Conservation (phyloP, 371 early-diverging fungal species). For the Capillidium rhysosporum region DNA sequence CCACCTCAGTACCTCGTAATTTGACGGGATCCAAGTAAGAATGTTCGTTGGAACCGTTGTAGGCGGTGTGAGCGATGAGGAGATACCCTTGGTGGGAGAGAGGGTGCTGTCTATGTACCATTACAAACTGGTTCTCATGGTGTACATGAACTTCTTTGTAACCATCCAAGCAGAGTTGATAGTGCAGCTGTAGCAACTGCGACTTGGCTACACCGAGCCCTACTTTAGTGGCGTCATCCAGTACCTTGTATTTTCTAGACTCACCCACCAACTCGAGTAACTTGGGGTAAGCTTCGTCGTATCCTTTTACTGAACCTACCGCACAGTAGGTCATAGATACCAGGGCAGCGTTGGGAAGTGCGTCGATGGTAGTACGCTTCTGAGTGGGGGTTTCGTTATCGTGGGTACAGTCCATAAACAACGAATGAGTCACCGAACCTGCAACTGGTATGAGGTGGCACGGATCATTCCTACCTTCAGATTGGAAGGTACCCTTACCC, state of each 20-base stretch:
- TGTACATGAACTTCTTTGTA: constrained; percentile 84
- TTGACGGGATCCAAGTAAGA: constrained; percentile 21
- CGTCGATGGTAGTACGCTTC: constrained; percentile 62
- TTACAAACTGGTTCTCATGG: constrained; percentile 71
- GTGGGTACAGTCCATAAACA: constrained; percentile 97
- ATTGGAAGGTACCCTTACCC: constrained; percentile 7
- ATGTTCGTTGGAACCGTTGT: constrained; percentile 17
- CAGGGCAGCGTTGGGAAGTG: constrained; percentile 76
- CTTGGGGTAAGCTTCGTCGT: constrained; percentile 78
- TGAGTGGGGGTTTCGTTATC: constrained; percentile 93
- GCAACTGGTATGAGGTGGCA: constrained; percentile 14
- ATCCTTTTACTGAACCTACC: constrained; percentile 86
- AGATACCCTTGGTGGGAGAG: constrained; percentile 75
- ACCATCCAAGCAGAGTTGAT: constrained; percentile 57
- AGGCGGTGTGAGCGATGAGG: constrained; percentile 73
- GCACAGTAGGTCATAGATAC: constrained; percentile 82
- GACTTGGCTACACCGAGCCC: constrained; percentile 56
- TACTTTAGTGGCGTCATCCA: constrained; percentile 21
- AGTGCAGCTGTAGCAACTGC: constrained; percentile 48
- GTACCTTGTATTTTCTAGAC: constrained; percentile 40
- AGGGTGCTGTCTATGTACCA: constrained; percentile 83
- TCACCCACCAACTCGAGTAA: constrained; percentile 76
- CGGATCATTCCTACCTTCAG: constrained; percentile 2
- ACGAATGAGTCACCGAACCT: constrained; percentile 56
- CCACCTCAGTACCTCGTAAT: constrained; percentile 33